A percentile compares a stretch with the other conserved stretches of the same genome.
Conservation (phyloP, 2,329 filamentous ascomycete species). For the Madurella mycetomatis region DNA sequence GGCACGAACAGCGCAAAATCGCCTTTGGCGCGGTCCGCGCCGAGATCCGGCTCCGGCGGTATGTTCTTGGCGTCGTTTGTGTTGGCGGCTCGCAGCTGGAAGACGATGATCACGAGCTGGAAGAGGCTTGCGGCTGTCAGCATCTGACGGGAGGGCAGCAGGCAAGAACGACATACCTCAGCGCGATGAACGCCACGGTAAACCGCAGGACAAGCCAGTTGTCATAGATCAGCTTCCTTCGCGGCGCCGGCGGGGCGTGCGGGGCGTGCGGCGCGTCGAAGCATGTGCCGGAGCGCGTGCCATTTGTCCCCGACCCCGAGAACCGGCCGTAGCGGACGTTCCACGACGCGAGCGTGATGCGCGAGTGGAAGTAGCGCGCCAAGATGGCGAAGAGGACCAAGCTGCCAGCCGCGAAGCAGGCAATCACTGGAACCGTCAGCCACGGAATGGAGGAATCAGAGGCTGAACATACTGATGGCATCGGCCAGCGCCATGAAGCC, state of each 20-base stretch:
- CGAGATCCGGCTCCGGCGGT: constrained; percentile 32
- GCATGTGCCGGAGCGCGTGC: constrained; percentile 1
- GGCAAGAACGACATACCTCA: constrained; percentile 22
- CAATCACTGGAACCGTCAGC: constrained; percentile 32
- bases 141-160: neutral
- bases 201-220: constrained; percentile 43
- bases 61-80: constrained; percentile 31
- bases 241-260: constrained; percentile 1
- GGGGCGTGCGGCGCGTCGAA: too few species aligned
- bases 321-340: constrained; percentile 31
- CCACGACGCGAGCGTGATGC: constrained; percentile 31
- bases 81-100: constrained; percentile 32
- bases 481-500: constrained; percentile 22
- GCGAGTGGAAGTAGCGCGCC: constrained; percentile 38
- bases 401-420: constrained; percentile 35
- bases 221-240: constrained; percentile 38
- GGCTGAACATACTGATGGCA: constrained; percentile 21
- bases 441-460: too few species aligned
- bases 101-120: constrained; percentile 36
- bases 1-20: constrained; percentile 36
- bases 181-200: constrained; percentile 39
- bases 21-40: constrained; percentile 26
- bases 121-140: constrained; percentile 29
- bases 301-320: constrained; percentile 8
- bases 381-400: constrained; percentile 38